Percentiles rank a stretch among this genome's conserved stretches.
These are phyloP conservation scores for Micromonas commoda DNA, from an alignment of 139 green algal species.

Conservation along the genomic window DNA sequence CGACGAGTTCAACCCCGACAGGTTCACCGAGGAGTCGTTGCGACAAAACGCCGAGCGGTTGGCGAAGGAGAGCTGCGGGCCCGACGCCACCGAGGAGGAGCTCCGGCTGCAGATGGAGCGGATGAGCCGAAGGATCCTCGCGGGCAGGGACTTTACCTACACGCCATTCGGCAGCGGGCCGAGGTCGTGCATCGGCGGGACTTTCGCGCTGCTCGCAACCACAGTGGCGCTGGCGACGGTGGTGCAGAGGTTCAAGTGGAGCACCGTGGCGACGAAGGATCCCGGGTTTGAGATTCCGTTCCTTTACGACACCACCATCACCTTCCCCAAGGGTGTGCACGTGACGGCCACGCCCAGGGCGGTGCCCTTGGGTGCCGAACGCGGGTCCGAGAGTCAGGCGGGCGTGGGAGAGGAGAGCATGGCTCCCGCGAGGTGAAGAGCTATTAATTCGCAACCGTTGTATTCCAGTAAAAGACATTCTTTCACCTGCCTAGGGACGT, in stretches of 20 bases:
- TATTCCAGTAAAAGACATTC: too few species aligned
- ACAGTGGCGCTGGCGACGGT: slow-evolving; percentile 33
- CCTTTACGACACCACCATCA: slow-evolving; percentile 41
- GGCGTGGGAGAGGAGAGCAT: too few species aligned
- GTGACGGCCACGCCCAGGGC: slow-evolving; percentile 6
- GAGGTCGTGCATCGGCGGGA: slow-evolving; percentile 39
- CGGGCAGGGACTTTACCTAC: slow-evolving; percentile 16
- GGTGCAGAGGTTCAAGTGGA: slow-evolving; percentile 27
- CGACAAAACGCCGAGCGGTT: background rate
- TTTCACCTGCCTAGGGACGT: too few species aligned
- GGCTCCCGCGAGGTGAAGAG: too few species aligned
- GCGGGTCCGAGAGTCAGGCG: background rate
- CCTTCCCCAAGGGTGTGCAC: slow-evolving; percentile 33
- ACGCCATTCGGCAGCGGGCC: slow-evolving; percentile 40
- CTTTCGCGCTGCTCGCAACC: slow-evolving; percentile 36
- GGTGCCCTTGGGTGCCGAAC: background rate
- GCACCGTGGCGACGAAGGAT: background rate
- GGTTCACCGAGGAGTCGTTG: slow-evolving; percentile 9
- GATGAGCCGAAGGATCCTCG: slow-evolving; percentile 5
- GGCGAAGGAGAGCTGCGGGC: background rate
- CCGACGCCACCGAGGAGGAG: background rate
- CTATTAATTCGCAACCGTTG: too few species aligned
- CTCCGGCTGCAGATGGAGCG: background rate
- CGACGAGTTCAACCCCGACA: slow-evolving; percentile 44
- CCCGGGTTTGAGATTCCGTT: slow-evolving; percentile 20